Evolutionary conservation across 2,329 filamentous ascomycete species (phyloP), one percentile per base, ranked within the genome.

Genomic region (Exophiala mesophila): DNA sequence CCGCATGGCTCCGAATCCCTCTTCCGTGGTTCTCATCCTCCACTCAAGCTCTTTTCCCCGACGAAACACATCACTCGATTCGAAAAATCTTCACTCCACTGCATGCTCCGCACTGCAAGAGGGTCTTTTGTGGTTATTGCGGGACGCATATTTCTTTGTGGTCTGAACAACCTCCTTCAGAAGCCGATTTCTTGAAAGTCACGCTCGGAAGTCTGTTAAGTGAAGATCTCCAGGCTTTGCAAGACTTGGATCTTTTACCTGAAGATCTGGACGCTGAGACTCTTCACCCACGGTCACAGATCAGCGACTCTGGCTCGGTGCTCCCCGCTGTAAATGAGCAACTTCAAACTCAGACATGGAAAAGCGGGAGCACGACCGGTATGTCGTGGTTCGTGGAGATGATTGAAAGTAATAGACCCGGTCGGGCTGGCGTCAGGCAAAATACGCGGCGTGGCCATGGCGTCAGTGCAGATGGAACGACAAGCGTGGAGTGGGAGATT

Each of bases 61-160:
- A 94, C 64, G 89, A 95, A 67, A 78, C 80, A 12, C 76, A 78
- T 61, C 56, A 70, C 40, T 70, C 71, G 38, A 88, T 88, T 59
- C 79, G 78, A 42, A 77, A 82, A 29, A 72, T 75, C 35, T 88
- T 85, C 62, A 78, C 77, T 7, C 75, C 81, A 16, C 71, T 70
- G 2, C 66, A 71, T 54, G 74, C 76, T 39, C 71, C 73, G 38
- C 67, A 76, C 55, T 71, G 77, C 1, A 80, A 83, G 60, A 80
- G 86, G 36, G 78, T 88, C 54, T 96, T 96, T 64, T 96, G 89
- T 65, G 89, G 89, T 17, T 94, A 85, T 68, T 95, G 89, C 62
- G 89, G 89, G 39, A 94, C 88, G 0, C 84, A 85, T 9, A 69
- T 96, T 40, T 83, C 83, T 0, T 87, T 83, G 55, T 95, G 88